Base-by-base conservation (phyloP, 1,284 basidiomycete species). In the Hypsizygus ulmarius region DNA sequence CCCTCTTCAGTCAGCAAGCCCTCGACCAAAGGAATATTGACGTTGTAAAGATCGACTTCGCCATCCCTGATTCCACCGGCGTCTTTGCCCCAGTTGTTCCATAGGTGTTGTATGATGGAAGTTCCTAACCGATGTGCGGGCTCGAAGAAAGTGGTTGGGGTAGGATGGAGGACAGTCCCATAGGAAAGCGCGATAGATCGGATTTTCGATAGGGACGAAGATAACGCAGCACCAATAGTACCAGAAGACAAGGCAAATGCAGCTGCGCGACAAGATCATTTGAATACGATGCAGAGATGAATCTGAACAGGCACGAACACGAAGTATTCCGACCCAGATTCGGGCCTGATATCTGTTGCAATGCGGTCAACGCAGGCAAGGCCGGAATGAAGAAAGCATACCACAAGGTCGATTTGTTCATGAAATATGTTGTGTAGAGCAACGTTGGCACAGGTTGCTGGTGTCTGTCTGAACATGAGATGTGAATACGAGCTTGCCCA, bases 371-470 rank as follows among this genome's bases (percentile, higher is more conserved):
- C 40, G 42, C 41, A 33, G 34, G 10, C 21, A 32, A 46, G 27
- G 38, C 16, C 16, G 37, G 19, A 11, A 32, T 9, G 12, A 12
- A 30, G 43, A 39, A 12, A 50, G 18, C 79, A 38, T 56, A 90
- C 89, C 53, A 89, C 82, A 19, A 97, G 78, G 64, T 97, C 93
- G 32, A 97, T 89, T 61, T 90, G 72, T 28, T 78, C 84, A 0
- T 84, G 84, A 64, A 86, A 96, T 12, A 97, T 61, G 61, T 96
- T 96, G 64, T 96, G 89, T 36, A 97, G 69, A 1, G 79, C 91
- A 48, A 97, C 83, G 60, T 95, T 96, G 1, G 90, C 77, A 64
- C 94, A 97, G 1, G 93, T 90, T 3, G 93, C 92, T 1, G 92
- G 91, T 9, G 92, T 93, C 90, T 93, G 57, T 14, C 27, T 39